Evolutionary conservation across 352 stramenopile species (phyloP), one percentile per base, ranked within the genome.

Genomic region (Saprolegnia diclina): DNA sequence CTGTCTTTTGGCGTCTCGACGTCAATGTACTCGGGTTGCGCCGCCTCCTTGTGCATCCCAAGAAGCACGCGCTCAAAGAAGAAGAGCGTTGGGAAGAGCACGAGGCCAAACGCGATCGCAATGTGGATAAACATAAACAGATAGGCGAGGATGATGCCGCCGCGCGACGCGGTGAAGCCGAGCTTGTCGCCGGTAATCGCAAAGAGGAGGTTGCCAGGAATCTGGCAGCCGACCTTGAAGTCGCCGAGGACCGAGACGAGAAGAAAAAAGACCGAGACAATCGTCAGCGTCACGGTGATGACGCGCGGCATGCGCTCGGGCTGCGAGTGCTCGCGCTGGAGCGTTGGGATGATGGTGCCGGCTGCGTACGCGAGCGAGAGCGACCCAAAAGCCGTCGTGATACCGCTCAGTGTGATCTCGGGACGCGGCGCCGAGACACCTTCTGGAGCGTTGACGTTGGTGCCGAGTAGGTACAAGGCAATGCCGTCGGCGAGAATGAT

Each of bases 141-240:
- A 46, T 75, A 80, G 4, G 77, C 73, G 16, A 82, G 73, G 50
- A 85, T 73, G 5, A 81, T 74, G 29, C 73, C 73, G 16, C 81
- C 81, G 50, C 74, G 63, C 71, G 81, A 70, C 1, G 75, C 44
- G 0, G 57, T 64, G 69, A 90, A 88, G 26, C 81, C 81, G 10
- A 88, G 71, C 29, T 68, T 67, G 0, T 73, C 72, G 10, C 77
- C 75, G 9, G 53, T 72, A 13, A 76, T 90, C 67, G 86, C 88
- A 73, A 94, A 94, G 78, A 91, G 80, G 71, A 94, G 89, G 78
- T 72, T 72, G 21, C 56, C 56, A 19, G 66, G 44, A 4, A 72
- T 67, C 53, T 72, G 66, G 53, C 66, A 72, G 19, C 66, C 66
- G 42, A 72, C 66, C 9, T 38, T 42, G n/a, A 24, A 66, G 82